These are phyloP conservation scores for Plasmodium sp. DNA, from an alignment of 169 alveolate genomes.

Conservation along the genomic window DNA sequence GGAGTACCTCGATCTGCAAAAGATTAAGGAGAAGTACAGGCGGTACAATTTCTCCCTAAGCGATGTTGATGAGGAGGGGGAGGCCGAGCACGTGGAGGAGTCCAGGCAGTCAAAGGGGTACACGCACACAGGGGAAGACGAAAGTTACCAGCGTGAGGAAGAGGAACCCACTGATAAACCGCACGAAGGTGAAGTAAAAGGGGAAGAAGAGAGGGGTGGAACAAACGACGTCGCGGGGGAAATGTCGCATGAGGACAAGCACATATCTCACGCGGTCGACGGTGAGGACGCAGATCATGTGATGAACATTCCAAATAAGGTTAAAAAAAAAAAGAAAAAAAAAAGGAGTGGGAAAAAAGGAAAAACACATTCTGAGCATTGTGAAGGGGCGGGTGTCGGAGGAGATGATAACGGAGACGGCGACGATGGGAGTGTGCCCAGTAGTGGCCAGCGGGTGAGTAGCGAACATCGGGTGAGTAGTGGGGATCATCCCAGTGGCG, in stretches of 20 bases:
- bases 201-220: background rate
- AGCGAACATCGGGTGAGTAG: background rate
- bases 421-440: background rate
- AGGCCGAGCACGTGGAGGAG: background rate
- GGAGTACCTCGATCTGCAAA: slow-evolving; percentile 8
- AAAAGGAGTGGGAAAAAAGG: background rate
- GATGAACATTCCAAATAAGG: background rate
- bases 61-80: slow-evolving; percentile 13
- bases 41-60: background rate
- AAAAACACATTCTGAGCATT: background rate
- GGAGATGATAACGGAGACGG: background rate
- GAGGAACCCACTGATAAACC: background rate
- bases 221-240: background rate
- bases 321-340: background rate
- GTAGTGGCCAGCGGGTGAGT: background rate
- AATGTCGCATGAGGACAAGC: background rate
- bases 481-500: background rate
- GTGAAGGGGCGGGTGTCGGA: background rate
- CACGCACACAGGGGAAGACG: background rate
- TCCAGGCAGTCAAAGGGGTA: background rate
- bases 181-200: background rate
- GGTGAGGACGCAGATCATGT: background rate
- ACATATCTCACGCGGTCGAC: background rate
- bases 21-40: slow-evolving; percentile 8
- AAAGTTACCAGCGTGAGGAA: background rate